phyloP scores from a whole-genome alignment of 306 rosid species.

The Sophora flavescens region DNA sequence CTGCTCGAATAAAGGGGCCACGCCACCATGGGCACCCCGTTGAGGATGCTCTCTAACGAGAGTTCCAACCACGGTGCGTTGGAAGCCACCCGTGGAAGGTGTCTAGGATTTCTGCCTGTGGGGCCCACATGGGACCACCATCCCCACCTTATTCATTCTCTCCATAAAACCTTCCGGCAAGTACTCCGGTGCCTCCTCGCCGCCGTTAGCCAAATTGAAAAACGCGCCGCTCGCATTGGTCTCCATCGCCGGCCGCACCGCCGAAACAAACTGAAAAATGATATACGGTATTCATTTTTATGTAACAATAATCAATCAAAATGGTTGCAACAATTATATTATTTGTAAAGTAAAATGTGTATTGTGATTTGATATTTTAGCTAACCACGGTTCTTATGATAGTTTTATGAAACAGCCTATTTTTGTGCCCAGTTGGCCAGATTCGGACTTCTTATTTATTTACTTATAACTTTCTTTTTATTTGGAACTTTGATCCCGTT shows the following conservation, averaged over 20 bases:
- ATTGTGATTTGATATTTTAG: too few relatives aligned
- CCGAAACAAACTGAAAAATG: constrained; percentile 68
- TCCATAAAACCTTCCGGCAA: constrained; percentile 61
- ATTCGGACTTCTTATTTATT: too few relatives aligned
- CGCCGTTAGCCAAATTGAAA: constrained; percentile 26
- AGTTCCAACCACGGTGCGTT: constrained; percentile 62
- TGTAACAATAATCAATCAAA: too few relatives aligned
- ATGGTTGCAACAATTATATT: too few relatives aligned
- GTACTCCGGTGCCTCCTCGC: background rate
- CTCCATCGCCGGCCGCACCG: constrained; percentile 57
- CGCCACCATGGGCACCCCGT: constrained; percentile 63
- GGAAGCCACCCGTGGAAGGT: constrained; percentile 62
- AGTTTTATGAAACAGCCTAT: too few relatives aligned
- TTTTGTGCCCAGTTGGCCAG: too few relatives aligned
- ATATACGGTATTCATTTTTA: too few relatives aligned
- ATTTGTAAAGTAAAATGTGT: too few relatives aligned
- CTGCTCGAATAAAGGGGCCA: constrained; percentile 83
- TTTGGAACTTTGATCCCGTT: too few relatives aligned
- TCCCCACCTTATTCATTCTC: constrained; percentile 48
- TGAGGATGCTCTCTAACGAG: constrained; percentile 60
- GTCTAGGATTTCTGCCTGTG: constrained; percentile 60
- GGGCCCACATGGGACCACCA: constrained; percentile 63
- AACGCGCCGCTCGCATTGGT: constrained; percentile 17
- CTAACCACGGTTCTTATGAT: too few relatives aligned
- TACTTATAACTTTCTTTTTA: too few relatives aligned